Evolutionary conservation across 2,329 filamentous ascomycete genomes (phyloP).

Genomic region (Exophiala calicioides): DNA sequence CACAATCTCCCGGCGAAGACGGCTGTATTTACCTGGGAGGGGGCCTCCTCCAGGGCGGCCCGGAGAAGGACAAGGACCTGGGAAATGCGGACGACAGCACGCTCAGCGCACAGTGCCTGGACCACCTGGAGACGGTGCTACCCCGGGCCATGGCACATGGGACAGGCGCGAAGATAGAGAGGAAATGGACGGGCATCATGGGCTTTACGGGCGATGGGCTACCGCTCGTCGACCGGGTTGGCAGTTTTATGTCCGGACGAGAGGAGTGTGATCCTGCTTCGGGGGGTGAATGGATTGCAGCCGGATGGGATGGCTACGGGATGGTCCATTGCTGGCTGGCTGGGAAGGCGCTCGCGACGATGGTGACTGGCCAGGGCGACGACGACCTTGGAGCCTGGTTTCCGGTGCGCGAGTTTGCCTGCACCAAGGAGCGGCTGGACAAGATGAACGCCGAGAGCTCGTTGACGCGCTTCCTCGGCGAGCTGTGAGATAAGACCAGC

Average conservation of each 20-base stretch:
- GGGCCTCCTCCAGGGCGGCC: conserved; percentile 33
- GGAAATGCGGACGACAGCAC: conserved; percentile 39
- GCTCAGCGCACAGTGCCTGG: conserved; percentile 21
- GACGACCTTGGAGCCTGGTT: conserved; percentile 21
- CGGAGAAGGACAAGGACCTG: conserved; percentile 37
- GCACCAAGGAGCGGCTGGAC: conserved; percentile 16
- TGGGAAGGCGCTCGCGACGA: conserved; percentile 33
- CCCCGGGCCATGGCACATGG: conserved; percentile 12
- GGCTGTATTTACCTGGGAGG: conserved; percentile 22
- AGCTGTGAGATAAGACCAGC: background rate
- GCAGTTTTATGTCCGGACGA: conserved; percentile 16
- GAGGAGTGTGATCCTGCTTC: conserved; percentile 11
- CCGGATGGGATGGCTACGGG: conserved; percentile 36
- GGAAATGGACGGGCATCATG: conserved; percentile 37
- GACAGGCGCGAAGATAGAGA: conserved; percentile 22
- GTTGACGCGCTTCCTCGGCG: conserved; percentile 18
- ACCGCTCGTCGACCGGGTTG: conserved; percentile 34
- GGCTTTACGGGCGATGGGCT: conserved; percentile 35
- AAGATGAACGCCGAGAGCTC: conserved; percentile 20
- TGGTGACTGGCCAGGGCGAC: conserved; percentile 27
- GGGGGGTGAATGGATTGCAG: conserved; percentile 36
- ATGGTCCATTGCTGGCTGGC: conserved; percentile 36
- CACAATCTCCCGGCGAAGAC: conserved; percentile 27
- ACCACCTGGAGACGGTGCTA: conserved; percentile 18
- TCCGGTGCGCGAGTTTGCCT: conserved; percentile 22